phyloP scores from a whole-genome alignment of 2,329 filamentous ascomycete species.

The Pestalotiopsis sp. region DNA sequence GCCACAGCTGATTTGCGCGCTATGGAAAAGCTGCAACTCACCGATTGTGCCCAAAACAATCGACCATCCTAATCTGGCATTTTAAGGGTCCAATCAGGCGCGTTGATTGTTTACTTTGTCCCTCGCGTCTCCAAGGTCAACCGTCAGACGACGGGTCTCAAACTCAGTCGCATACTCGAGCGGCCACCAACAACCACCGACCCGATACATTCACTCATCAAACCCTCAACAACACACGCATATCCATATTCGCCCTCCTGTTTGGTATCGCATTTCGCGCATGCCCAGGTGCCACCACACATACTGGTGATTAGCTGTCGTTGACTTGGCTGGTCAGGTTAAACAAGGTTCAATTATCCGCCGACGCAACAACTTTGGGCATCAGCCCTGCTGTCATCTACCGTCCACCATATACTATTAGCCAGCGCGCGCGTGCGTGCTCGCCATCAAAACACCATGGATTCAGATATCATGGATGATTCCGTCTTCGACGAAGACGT shows the following conservation, averaged over 20 bases:
- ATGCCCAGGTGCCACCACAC: neutral
- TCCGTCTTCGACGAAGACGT: conserved; percentile 55
- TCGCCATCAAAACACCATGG: conserved; percentile 44
- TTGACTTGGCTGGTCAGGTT: neutral
- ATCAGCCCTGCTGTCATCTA: neutral
- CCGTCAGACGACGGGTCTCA: neutral
- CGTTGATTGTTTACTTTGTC: conserved; percentile 10
- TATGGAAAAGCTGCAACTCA: neutral
- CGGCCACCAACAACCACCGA: conserved; percentile 11
- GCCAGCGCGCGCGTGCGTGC: neutral
- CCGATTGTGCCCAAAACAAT: neutral
- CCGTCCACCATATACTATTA: neutral
- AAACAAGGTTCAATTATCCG: neutral
- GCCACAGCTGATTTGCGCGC: neutral
- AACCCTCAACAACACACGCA: neutral
- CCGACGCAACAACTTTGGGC: neutral
- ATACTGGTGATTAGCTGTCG: conserved; percentile 7
- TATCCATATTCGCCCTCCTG: neutral
- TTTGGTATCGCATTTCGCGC: neutral
- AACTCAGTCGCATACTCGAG: conserved; percentile 6
- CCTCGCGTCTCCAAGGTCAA: conserved; percentile 7
- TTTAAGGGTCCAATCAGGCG: neutral
- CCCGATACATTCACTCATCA: conserved; percentile 2
- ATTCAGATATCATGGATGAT: conserved; percentile 62
- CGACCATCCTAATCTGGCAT: neutral